Conservation (phyloP, 441 rosid species). For the Euphorbia celastroides region DNA sequence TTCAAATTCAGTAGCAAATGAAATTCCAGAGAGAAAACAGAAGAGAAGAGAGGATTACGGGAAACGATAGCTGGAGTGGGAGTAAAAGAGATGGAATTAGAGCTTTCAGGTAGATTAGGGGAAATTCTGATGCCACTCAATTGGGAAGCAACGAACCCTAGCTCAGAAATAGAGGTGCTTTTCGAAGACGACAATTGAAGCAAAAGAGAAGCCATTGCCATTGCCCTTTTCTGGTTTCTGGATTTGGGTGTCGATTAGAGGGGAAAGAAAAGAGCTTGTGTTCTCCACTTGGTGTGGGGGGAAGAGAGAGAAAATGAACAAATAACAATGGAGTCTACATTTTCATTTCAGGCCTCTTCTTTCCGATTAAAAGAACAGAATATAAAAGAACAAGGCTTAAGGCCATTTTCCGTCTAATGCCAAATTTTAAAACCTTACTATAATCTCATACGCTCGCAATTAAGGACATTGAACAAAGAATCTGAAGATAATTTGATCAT, state of each 20-base stretch:
- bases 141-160: slow-evolving; percentile 61
- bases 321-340: not conserved
- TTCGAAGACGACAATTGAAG: slow-evolving; percentile 12
- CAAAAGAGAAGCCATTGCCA: not conserved
- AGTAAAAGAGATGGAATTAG: slow-evolving; percentile 29
- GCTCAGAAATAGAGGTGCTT: no score
- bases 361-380: no score
- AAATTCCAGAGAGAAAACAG: no score
- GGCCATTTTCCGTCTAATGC: no score
- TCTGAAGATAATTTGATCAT: not conserved
- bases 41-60: slow-evolving; percentile 36
- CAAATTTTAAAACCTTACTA: no score
- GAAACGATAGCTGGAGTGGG: slow-evolving; percentile 58
- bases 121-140: slow-evolving; percentile 62
- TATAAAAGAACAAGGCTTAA: no score
- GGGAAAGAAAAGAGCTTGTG: not conserved
- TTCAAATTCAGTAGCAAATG: no score
- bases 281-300: not conserved
- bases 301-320: not conserved
- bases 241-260: not conserved
- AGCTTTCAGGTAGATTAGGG: slow-evolving; percentile 12
- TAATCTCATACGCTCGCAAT: not conserved
- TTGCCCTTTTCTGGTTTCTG: not conserved
- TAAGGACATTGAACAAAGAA: not conserved
- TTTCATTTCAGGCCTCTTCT: no score